A percentile compares a stretch with the other conserved stretches of the same genome.
phyloP scores from a whole-genome alignment of 1,284 basidiomycete species.

The Irpex rosettiformis region DNA sequence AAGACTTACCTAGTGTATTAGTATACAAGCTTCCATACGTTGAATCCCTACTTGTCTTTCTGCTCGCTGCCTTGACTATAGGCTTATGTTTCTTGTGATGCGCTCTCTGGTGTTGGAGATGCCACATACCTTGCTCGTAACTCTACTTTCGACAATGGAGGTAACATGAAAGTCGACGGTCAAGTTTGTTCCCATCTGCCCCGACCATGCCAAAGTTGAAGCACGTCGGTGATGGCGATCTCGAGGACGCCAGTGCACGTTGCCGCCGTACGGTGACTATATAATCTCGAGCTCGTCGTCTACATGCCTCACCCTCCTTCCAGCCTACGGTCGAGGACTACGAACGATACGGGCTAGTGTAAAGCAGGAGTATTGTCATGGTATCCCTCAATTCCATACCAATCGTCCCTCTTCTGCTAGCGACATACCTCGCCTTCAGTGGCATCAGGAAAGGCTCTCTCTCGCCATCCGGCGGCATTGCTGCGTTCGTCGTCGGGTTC shows the following conservation, averaged over 20 bases:
- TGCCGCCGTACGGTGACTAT: not conserved
- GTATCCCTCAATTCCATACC: not conserved
- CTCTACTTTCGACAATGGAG: too few species aligned
- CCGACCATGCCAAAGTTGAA: not conserved
- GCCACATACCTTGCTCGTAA: too few species aligned
- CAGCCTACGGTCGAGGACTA: not conserved
- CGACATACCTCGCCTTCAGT: slow-evolving; percentile 42
- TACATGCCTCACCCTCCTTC: not conserved
- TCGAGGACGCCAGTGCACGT: not conserved
- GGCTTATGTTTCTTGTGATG: too few species aligned
- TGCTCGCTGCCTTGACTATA: too few species aligned
- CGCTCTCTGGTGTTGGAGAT: too few species aligned
- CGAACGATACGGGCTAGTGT: not conserved
- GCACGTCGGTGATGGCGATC: not conserved
- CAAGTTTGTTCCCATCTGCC: not conserved
- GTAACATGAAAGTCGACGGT: too few species aligned
- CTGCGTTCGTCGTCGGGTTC: slow-evolving; percentile 76
- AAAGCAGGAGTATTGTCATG: not conserved
- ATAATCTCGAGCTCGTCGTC: not conserved
- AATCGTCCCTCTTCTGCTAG: slow-evolving; percentile 31
- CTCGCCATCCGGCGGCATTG: slow-evolving; percentile 67
- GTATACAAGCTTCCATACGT: too few species aligned
- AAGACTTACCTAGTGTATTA: too few species aligned
- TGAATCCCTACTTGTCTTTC: too few species aligned
- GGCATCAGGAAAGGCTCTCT: slow-evolving; percentile 59